A percentile compares a stretch with the other conserved stretches of the same genome.
Evolutionary conservation across 2,329 filamentous ascomycete species (phyloP).

Genomic region (Cyanodermella asteris): DNA sequence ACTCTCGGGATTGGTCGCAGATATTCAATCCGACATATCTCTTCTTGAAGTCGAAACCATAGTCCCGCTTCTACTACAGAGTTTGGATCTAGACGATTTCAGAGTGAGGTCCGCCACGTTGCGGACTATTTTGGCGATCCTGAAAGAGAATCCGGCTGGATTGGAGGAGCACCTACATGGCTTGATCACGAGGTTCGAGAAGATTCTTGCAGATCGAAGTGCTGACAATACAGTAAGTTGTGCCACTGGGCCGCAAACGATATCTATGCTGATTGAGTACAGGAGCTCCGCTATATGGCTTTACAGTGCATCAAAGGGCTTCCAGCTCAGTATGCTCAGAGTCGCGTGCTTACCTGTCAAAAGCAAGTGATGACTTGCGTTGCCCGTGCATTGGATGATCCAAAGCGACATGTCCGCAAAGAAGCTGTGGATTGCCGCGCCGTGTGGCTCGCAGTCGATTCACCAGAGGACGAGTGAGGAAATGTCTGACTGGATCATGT

Average conservation of each 20-base stretch:
- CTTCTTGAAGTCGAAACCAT: constrained; percentile 35
- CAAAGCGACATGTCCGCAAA: constrained; percentile 37
- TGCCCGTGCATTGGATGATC: constrained; percentile 35
- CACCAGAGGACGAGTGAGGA: constrained; percentile 29
- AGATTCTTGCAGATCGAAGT: constrained; percentile 16
- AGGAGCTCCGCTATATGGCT: constrained; percentile 23
- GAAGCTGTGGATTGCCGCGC: constrained; percentile 38
- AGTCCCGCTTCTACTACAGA: constrained; percentile 39
- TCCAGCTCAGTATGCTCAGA: constrained; percentile 24
- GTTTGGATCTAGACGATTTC: constrained; percentile 28
- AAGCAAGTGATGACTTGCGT: constrained; percentile 34
- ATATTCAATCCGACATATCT: constrained; percentile 36
- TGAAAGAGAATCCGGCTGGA: constrained; percentile 32
- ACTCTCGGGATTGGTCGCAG: constrained; percentile 37
- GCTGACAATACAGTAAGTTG: constrained; percentile 8
- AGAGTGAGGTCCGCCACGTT: constrained; percentile 38
- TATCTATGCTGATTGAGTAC: too few species aligned
- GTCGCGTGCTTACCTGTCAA: constrained; percentile 34
- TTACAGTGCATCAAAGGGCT: constrained; percentile 26
- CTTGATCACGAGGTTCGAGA: constrained; percentile 33
- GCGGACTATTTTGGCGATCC: constrained; percentile 33
- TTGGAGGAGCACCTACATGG: constrained; percentile 34
- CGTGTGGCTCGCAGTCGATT: constrained; percentile 38
- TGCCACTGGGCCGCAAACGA: too few species aligned
- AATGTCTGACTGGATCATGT: too few species aligned